Conservation (phyloP, 306 rosid genomes). For the Citrullus colocynthis region DNA sequence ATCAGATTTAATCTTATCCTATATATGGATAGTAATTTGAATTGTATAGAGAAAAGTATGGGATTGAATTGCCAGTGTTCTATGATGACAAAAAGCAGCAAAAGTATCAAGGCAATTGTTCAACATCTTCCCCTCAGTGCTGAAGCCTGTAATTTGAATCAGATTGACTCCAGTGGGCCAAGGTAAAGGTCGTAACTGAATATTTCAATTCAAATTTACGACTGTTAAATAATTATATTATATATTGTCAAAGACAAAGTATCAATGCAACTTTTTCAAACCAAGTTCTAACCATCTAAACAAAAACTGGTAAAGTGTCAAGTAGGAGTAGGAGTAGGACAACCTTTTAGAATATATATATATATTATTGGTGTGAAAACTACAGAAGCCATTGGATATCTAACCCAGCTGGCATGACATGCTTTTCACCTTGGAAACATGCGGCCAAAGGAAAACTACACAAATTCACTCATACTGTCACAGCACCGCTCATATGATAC, state of each 20-base stretch:
- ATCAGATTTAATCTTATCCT: neutral
- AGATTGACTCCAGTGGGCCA: neutral
- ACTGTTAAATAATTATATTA: neutral
- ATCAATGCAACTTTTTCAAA: neutral
- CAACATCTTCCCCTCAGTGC: neutral
- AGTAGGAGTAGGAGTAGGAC: neutral
- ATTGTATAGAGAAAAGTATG: neutral
- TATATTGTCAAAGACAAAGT: neutral
- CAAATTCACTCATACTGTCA: neutral
- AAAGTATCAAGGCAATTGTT: neutral
- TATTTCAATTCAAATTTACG: neutral
- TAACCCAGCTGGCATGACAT: neutral
- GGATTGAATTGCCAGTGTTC: neutral
- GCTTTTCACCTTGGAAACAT: neutral
- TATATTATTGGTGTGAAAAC: neutral
- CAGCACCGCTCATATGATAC: neutral
- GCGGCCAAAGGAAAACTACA: neutral
- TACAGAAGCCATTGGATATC: neutral
- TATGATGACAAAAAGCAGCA: neutral
- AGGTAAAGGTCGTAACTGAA: neutral
- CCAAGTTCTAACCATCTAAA: neutral
- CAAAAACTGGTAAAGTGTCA: neutral
- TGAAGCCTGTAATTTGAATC: neutral
- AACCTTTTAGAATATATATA: neutral
- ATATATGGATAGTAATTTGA: neutral